A percentile compares a stretch with the other conserved stretches of the same genome.
phyloP scores from a whole-genome alignment of 108 stramenopile genomes.

The Conticribra weissflogii region DNA sequence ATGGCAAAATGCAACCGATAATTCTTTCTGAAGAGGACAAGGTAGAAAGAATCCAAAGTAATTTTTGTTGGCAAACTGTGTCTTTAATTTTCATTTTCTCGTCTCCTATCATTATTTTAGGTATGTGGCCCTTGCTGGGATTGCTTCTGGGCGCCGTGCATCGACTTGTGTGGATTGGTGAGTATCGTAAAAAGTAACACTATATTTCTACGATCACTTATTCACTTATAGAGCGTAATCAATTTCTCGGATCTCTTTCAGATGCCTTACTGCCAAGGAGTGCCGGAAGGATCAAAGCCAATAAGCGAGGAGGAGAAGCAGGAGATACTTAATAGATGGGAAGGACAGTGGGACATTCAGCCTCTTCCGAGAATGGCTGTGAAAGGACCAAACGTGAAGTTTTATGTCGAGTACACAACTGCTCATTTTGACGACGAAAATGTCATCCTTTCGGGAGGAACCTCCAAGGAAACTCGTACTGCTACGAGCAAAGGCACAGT shows the following conservation, averaged over 20 bases:
- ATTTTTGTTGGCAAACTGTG: too few species aligned
- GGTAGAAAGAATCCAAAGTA: too few species aligned
- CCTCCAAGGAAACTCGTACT: not conserved
- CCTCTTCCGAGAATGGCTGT: conserved; percentile 8
- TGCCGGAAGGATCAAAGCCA: conserved; percentile 2
- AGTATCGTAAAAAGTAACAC: not conserved
- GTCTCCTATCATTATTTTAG: too few species aligned
- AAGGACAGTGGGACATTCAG: conserved; percentile 6
- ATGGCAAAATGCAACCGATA: conserved; percentile 11
- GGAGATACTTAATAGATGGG: conserved; percentile 7
- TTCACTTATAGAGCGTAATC: too few species aligned
- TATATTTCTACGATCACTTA: not conserved
- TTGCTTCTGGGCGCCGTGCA: conserved; percentile 13
- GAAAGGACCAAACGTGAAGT: not conserved
- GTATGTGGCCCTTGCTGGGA: conserved; percentile 7
- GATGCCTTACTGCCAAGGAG: not conserved
- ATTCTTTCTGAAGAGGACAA: conserved; percentile 7
- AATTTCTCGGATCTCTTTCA: too few species aligned
- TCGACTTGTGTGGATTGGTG: conserved; percentile 1
- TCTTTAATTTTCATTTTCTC: too few species aligned
- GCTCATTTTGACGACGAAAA: conserved; percentile 9
- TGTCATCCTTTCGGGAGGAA: conserved; percentile 7
- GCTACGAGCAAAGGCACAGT: not conserved
- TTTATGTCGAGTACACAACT: conserved; percentile 5
- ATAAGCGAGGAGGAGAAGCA: conserved; percentile 7